phyloP scores from a whole-genome alignment of 2,329 filamentous ascomycete species.

The Dactylonectria macrodidyma region DNA sequence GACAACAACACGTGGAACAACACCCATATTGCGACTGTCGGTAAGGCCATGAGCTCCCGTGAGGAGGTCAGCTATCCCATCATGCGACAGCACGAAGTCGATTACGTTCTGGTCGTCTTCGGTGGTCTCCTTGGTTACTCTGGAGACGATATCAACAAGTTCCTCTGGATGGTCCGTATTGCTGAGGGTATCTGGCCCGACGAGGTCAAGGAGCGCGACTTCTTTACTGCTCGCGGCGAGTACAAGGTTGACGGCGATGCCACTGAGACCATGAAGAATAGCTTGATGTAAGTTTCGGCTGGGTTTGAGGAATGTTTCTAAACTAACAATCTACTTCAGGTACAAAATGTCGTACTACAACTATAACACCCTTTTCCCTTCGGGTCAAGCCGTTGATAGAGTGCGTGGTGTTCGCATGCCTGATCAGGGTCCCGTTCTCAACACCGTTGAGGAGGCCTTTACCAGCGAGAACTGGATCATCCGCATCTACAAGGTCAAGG shows the following conservation, averaged over 20 bases:
- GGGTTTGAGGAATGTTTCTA: not conserved
- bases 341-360: slow-evolving; percentile 99
- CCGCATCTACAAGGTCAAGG: slow-evolving; percentile 99
- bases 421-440: slow-evolving; percentile 87
- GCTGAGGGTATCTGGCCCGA: slow-evolving; percentile 99
- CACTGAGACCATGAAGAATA: slow-evolving; percentile 98
- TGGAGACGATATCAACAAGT: slow-evolving; percentile 99
- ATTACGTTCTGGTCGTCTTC: slow-evolving; percentile 98
- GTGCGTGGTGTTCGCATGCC: slow-evolving; percentile 88
- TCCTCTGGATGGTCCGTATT: slow-evolving; percentile 99
- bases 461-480: slow-evolving; percentile 99
- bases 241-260: slow-evolving; percentile 95
- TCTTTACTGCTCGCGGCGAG: slow-evolving; percentile 94
- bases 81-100: slow-evolving; percentile 97
- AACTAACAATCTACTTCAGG: slow-evolving; percentile 66
- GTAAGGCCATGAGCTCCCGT: slow-evolving; percentile 97
- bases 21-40: slow-evolving; percentile 98
- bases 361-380: slow-evolving; percentile 91
- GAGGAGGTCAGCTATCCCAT: slow-evolving; percentile 99
- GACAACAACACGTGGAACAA: slow-evolving; percentile 99
- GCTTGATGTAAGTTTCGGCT: slow-evolving; percentile 85
- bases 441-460: slow-evolving; percentile 95
- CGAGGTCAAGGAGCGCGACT: slow-evolving; percentile 96
- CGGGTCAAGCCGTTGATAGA: slow-evolving; percentile 90
- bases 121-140: slow-evolving; percentile 97